Percentiles rank a stretch among this genome's conserved stretches.
Evolutionary conservation across 768 basidiomycete species (phyloP).

Genomic region (Boletus sp.): DNA sequence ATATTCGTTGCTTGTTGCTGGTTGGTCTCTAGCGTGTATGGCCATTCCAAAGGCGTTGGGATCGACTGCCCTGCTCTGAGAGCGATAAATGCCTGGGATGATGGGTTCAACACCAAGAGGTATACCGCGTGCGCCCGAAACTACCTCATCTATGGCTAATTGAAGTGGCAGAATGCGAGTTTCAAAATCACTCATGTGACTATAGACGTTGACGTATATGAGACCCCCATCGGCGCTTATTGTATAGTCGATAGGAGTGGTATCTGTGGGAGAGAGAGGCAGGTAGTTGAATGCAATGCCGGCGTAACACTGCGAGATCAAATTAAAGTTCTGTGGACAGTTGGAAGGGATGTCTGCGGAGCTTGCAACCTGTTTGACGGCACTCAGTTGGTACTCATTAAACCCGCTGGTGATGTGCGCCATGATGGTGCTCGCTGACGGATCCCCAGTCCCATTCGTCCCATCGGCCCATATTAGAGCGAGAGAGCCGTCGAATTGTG

Average conservation of each 20-base stretch:
- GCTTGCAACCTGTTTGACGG: constrained; percentile 47
- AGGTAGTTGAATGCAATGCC: constrained; percentile 61
- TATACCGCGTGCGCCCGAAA: background rate
- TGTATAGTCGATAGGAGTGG: constrained; percentile 57
- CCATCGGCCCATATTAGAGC: constrained; percentile 66
- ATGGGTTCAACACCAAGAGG: background rate
- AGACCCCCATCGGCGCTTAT: constrained; percentile 66
- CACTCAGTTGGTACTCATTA: constrained; percentile 40
- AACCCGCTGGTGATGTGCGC: constrained; percentile 53
- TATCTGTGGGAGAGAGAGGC: constrained; percentile 36
- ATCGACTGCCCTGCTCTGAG: constrained; percentile 55
- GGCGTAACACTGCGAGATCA: constrained; percentile 66
- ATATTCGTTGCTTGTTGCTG: constrained; percentile 52
- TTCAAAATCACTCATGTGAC: constrained; percentile 69
- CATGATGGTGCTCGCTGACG: constrained; percentile 60
- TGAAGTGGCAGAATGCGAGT: constrained; percentile 66
- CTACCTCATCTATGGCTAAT: constrained; percentile 72
- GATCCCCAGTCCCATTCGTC: constrained; percentile 52
- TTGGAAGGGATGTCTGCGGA: constrained; percentile 47
- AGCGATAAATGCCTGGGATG: constrained; percentile 62
- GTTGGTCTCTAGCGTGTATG: constrained; percentile 66
- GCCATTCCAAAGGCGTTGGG: constrained; percentile 67
- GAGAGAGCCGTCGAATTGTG: constrained; percentile 51
- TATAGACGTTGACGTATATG: constrained; percentile 57
- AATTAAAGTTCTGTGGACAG: constrained; percentile 75